These are phyloP conservation scores for Penicillium concentricum DNA, from an alignment of 2,329 filamentous ascomycete genomes.

Conservation along the genomic window DNA sequence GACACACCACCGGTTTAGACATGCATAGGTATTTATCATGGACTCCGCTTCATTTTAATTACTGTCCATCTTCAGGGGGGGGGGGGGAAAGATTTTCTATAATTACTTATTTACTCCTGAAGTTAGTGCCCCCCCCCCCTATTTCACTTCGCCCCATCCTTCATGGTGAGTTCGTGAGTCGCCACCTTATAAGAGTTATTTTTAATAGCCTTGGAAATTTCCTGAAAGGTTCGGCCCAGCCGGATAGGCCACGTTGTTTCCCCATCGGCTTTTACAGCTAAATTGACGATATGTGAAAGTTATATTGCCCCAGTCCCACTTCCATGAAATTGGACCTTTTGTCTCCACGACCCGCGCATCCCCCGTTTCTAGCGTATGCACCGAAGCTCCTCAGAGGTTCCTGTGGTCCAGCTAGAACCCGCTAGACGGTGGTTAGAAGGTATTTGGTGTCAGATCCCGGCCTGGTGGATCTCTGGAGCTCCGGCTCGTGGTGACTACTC, in stretches of 20 bases:
- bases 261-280: conserved; percentile 4
- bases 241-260: conserved; percentile 16
- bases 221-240: conserved; percentile 13
- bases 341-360: conserved; percentile 27
- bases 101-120: conserved; percentile 4
- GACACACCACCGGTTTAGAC: neutral
- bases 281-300: conserved; percentile 18
- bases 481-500: neutral
- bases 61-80: conserved; percentile 3
- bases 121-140: neutral
- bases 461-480: conserved; percentile 13
- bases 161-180: neutral
- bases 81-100: neutral
- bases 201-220: neutral
- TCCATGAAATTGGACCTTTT: conserved; percentile 18
- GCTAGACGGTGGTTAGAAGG: conserved; percentile 33
- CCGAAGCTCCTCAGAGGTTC: conserved; percentile 13
- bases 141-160: conserved; percentile 1
- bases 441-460: conserved; percentile 23
- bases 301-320: conserved; percentile 19
- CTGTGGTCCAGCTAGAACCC: conserved; percentile 30
- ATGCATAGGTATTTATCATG: neutral
- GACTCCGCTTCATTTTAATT: conserved; percentile 1
- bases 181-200: conserved; percentile 1
- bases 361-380: conserved; percentile 22